These are phyloP conservation scores for Globisporangium mamillatum DNA, from an alignment of 352 stramenopile species.

Conservation along the genomic window DNA sequence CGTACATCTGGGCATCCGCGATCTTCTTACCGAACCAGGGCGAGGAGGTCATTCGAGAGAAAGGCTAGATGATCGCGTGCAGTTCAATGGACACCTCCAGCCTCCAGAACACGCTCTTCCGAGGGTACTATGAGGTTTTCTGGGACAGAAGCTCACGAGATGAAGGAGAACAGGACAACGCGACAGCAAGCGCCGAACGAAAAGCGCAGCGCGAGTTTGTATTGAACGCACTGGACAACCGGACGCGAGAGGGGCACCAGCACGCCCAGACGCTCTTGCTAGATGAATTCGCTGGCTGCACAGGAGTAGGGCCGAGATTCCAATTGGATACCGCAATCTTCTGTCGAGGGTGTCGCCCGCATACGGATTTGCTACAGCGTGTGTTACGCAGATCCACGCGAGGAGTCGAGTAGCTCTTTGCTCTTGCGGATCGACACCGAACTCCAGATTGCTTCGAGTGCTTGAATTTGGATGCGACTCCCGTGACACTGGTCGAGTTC, in stretches of 20 bases:
- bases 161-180: not conserved
- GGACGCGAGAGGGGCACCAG: not conserved
- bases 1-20: slow-evolving; percentile 6
- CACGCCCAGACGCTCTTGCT: not conserved
- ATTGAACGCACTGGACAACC: not conserved
- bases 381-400: not conserved
- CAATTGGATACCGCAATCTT: not conserved
- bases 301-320: not conserved
- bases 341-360: not conserved
- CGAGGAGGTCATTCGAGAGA: slow-evolving; percentile 6
- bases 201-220: slow-evolving; percentile 5
- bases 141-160: not conserved
- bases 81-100: not conserved
- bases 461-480: not conserved
- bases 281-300: not conserved
- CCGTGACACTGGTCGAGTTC: not conserved
- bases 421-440: no score
- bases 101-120: slow-evolving; percentile 2
- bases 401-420: no score
- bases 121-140: slow-evolving; percentile 3
- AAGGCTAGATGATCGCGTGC: slow-evolving; percentile 8
- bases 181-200: not conserved
- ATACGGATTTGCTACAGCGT: not conserved
- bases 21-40: not conserved
- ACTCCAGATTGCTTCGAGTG: not conserved